A percentile compares a stretch with the other conserved stretches of the same genome.
Evolutionary conservation across 805 yeast genomes (phyloP).

Genomic region (Schwanniomyces pseudopolymorphus): DNA sequence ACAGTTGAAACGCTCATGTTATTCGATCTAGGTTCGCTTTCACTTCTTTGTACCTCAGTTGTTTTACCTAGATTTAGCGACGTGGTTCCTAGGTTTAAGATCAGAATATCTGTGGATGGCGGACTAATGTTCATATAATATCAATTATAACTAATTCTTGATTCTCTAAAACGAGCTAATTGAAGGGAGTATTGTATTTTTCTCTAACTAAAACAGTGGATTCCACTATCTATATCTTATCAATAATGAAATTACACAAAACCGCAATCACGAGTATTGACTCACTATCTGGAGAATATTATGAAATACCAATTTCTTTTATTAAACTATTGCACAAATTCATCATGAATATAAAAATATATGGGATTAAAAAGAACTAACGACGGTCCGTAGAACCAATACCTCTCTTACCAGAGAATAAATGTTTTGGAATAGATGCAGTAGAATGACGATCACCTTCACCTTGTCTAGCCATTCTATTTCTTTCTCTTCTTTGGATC

Average conservation of each 20-base stretch:
- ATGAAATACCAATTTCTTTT: conserved; percentile 1
- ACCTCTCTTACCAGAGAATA: conserved; percentile 96
- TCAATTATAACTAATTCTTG: background rate
- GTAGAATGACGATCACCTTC: conserved; percentile 93
- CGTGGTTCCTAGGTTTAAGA: conserved; percentile 1
- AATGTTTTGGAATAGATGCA: conserved; percentile 86
- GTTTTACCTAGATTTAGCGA: background rate
- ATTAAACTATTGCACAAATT: conserved; percentile 7
- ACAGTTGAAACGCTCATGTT: conserved; percentile 11
- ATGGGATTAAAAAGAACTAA: conserved; percentile 28
- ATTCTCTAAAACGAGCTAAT: background rate
- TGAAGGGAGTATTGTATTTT: background rate
- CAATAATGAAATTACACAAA: conserved; percentile 1
- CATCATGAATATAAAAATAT: background rate
- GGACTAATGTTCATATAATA: conserved; percentile 4
- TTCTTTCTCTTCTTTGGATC: conserved; percentile 90
- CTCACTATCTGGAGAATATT: background rate
- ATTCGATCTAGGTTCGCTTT: conserved; percentile 7
- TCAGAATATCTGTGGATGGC: conserved; percentile 4
- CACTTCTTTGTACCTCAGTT: background rate
- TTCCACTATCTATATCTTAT: conserved; percentile 1
- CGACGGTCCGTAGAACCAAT: conserved; percentile 90
- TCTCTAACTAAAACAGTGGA: background rate
- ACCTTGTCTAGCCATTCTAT: conserved; percentile 88
- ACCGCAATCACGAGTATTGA: background rate